Base-by-base conservation (phyloP, 202 grass and related monocot species). In the Hordeum pubiflorum region DNA sequence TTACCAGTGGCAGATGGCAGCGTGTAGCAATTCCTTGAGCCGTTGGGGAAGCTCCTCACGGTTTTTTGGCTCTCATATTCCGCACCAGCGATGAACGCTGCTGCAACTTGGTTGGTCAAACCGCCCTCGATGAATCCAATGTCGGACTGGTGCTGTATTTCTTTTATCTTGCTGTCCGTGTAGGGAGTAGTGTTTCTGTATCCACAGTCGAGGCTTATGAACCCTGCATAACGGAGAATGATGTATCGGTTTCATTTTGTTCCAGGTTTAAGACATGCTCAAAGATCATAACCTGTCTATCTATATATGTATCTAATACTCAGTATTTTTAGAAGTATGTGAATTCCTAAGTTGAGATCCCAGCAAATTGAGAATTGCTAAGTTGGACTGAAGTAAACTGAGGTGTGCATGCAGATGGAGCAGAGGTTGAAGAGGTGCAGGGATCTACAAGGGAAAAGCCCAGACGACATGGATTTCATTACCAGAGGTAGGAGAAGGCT, bases 121-220 rank as follows among this genome's bases (percentile, higher is more conserved):
- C 64, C 78, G 3, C 64, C 64, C 0, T 77, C 38, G 10, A 77
- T 58, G 12, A 12, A 77, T 31, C 0, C 58, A 63, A 1, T 2
- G 22, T 81, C 78, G 29, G 50, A 44, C 6, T 13, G 18, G 3
- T 81, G 32, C 4, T 0, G 10, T 20, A 81, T 43, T 5, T 0
- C 1, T 71, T 17, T 2, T 54, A 57, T 59, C 0, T 0, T 3
- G 10, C 0, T 2, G 23, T 32, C 66, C 1, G 9, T 7, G 52
- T 81, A 71, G 23, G 9, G 14, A 0, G 10, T 81, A 10, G 6
- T 8, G 4, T 32, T 81, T 60, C 37, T 43, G 15, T 1, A 33
- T 59, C 79, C 65, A 9, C 79, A 81, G 7, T 81, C 79, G 54
- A 81, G 58, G 66, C 11, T 81, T 71, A 81, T 7, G 57, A 81